A percentile compares a stretch with the other conserved stretches of the same genome.
phyloP scores from a whole-genome alignment of 129 eudicot genomes.

The Pulicaria dysenterica region DNA sequence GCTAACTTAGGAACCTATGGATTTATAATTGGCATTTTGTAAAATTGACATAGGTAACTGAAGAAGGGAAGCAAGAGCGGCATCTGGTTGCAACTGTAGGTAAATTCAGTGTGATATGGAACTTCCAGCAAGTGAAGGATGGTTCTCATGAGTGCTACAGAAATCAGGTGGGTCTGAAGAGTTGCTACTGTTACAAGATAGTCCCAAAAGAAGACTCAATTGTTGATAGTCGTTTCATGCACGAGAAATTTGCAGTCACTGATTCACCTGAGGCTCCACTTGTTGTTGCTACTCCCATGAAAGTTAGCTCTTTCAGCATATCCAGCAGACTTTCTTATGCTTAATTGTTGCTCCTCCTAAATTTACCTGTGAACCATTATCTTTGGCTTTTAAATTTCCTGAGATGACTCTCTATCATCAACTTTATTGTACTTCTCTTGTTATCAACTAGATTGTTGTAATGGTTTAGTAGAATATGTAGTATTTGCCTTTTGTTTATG shows the following conservation, averaged over 20 bases:
- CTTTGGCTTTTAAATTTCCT: not conserved
- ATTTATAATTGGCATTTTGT: slow-evolving; percentile 1
- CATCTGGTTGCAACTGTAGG: slow-evolving; percentile 92
- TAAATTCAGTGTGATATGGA: slow-evolving; percentile 94
- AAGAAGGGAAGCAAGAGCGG: slow-evolving; percentile 92
- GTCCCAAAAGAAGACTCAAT: slow-evolving; percentile 86
- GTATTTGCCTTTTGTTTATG: slow-evolving; percentile 28
- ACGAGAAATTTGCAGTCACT: slow-evolving; percentile 84
- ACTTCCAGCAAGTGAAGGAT: slow-evolving; percentile 91
- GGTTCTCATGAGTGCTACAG: slow-evolving; percentile 85
- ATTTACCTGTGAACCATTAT: slow-evolving; percentile 6
- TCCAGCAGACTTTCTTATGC: slow-evolving; percentile 65
- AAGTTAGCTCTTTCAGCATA: slow-evolving; percentile 94
- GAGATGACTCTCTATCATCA: not conserved
- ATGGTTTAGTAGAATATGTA: slow-evolving; percentile 41
- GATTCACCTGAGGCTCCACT: slow-evolving; percentile 97
- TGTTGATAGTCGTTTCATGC: slow-evolving; percentile 96
- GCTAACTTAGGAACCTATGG: not conserved
- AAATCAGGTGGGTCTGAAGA: slow-evolving; percentile 80
- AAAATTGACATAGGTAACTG: slow-evolving; percentile 59
- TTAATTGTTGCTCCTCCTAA: slow-evolving; percentile 32
- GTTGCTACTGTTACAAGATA: slow-evolving; percentile 94
- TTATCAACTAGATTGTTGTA: slow-evolving; percentile 33
- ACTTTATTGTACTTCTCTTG: slow-evolving; percentile 31
- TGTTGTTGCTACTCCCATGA: slow-evolving; percentile 92